Base-by-base conservation (phyloP, 306 rosid genomes). In the Begonia peltatifolia region DNA sequence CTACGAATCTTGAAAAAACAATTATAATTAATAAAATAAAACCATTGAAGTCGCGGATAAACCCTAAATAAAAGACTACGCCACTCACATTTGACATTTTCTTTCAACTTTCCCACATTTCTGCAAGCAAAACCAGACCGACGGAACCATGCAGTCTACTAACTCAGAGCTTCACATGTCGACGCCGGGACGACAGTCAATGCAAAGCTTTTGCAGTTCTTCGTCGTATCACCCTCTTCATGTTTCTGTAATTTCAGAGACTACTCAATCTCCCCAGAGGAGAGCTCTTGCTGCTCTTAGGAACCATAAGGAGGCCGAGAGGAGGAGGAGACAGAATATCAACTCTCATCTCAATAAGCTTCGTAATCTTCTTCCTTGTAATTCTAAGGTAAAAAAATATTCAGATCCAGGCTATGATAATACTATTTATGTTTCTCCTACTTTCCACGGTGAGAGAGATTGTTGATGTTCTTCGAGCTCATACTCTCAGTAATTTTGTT, bases 221-320 rank as follows among this genome's bases (percentile, higher is more conserved):
- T 79, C 93, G 20, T 81, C 92, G 15, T 79, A 75, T 23, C 69
- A 77, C 69, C 93, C 93, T 22, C 46, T 78, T 14, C 12, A 42
- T 6, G 23, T 55, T 12, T 72, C 83, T 5, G 81, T 73, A 46
- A 68, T 77, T 11, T 69, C 71, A 0, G 77, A 20, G 11, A 60
- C 47, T 12, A 47, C 3, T 17, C 60, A 25, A 13, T 51, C 84
- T 11, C 85, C 79, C 8, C 85, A 76, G 1, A 92, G 85, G 18
- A 61, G 87, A 73, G 95, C 94, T 61, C 80, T 80, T 5, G 84
- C 85, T 6, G 97, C 97, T 30, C 52, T 90, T 60, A 80, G 78
- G 67, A 90, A 90, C 56, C 97, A 90, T 67, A 90, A 90, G 62
- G 97, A 85, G 61, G 97, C 97, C 9, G 97, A 90, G 73, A 90